Conservation (phyloP, 2,329 filamentous ascomycete genomes). For the Colletotrichum brevisporum region DNA sequence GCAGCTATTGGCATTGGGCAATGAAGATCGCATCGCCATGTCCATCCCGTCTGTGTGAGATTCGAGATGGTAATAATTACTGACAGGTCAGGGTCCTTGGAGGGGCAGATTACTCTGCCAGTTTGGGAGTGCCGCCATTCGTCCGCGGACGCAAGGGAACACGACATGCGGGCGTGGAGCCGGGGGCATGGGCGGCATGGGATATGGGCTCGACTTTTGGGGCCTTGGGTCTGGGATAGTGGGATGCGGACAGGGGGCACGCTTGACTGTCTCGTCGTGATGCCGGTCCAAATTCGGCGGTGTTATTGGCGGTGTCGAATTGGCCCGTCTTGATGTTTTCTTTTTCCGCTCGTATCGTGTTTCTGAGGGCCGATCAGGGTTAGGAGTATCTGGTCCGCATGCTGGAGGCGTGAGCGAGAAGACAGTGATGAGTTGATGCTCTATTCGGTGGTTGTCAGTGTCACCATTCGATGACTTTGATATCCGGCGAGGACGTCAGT, state of each 20-base stretch:
- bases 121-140: slow-evolving; percentile 36
- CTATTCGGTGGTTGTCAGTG: too few species aligned
- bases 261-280: background rate
- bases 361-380: background rate
- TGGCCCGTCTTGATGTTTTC: background rate
- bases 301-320: slow-evolving; percentile 20
- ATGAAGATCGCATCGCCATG: slow-evolving; percentile 34
- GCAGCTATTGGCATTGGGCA: slow-evolving; percentile 9
- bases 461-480: too few species aligned
- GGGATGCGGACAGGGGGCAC: background rate
- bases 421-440: too few species aligned
- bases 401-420: too few species aligned
- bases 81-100: slow-evolving; percentile 27
- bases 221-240: slow-evolving; percentile 10
- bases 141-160: slow-evolving; percentile 35
- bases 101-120: slow-evolving; percentile 38
- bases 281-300: slow-evolving; percentile 8
- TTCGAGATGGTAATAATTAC: slow-evolving; percentile 28
- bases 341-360: slow-evolving; percentile 14
- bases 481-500: too few species aligned
- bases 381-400: background rate
- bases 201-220: background rate
- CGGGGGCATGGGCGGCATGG: slow-evolving; percentile 14
- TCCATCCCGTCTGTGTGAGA: slow-evolving; percentile 10
- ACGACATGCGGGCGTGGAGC: slow-evolving; percentile 16